These are phyloP conservation scores for Somion occarium DNA, from an alignment of 1,284 basidiomycete species.

Conservation along the genomic window DNA sequence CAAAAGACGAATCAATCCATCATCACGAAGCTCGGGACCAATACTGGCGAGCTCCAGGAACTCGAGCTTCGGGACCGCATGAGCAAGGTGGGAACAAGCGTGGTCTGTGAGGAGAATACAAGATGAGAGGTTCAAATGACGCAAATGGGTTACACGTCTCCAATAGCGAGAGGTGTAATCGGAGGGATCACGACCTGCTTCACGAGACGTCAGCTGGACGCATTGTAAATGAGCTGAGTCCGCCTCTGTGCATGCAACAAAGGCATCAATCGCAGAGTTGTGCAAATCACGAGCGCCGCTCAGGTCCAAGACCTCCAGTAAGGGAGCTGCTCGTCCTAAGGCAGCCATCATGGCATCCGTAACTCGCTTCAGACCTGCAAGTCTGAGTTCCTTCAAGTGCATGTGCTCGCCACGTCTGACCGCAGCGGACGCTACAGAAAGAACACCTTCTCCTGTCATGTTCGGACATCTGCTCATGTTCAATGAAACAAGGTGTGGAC, in stretches of 20 bases:
- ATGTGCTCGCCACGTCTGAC: conserved; percentile 41
- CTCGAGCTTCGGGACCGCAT: conserved; percentile 72
- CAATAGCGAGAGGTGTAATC: conserved; percentile 43
- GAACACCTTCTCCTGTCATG: conserved; percentile 62
- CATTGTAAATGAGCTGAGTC: conserved; percentile 28
- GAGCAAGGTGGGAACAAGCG: conserved; percentile 68
- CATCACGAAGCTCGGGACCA: conserved; percentile 62
- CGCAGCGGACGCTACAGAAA: conserved; percentile 36
- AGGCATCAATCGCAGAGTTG: conserved; percentile 70
- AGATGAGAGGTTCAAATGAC: conserved; percentile 77
- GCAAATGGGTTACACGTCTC: conserved; percentile 64
- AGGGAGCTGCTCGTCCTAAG: conserved; percentile 62
- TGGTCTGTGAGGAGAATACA: conserved; percentile 73
- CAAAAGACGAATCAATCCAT: conserved; percentile 70
- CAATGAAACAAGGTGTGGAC: conserved; percentile 52
- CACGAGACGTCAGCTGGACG: conserved; percentile 51
- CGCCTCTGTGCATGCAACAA: conserved; percentile 53
- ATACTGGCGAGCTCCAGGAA: conserved; percentile 80
- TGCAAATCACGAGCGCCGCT: conserved; percentile 67
- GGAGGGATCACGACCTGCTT: conserved; percentile 57
- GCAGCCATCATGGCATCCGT: conserved; percentile 54
- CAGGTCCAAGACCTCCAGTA: conserved; percentile 79
- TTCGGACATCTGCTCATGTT: conserved; percentile 74
- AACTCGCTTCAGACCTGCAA: conserved; percentile 62
- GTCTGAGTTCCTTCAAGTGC: conserved; percentile 51